These are phyloP conservation scores for Ogataea pignaliae DNA, from an alignment of 805 yeast species.

Conservation along the genomic window DNA sequence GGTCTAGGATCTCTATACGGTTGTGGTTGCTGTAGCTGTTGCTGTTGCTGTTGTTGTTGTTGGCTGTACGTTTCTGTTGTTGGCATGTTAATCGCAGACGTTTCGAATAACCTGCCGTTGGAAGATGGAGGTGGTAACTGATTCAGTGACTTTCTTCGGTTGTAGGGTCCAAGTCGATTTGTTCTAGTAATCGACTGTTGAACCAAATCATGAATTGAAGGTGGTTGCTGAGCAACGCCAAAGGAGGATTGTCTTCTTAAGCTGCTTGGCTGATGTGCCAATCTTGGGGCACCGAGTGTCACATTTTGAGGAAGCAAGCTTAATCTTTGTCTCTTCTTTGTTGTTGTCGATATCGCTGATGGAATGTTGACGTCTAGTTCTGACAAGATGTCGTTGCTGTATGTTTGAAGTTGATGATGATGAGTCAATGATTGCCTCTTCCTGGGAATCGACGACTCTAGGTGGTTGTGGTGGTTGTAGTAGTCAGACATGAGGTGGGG, in stretches of 20 bases:
- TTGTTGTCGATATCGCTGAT: neutral
- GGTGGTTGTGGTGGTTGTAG: constrained; percentile 3
- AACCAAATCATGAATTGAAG: constrained; percentile 23
- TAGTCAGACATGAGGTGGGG: constrained; percentile 14
- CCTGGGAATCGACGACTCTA: constrained; percentile 17
- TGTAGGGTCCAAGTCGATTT: constrained; percentile 5
- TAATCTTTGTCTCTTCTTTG: constrained; percentile 23
- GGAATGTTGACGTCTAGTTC: constrained; percentile 15
- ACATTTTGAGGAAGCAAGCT: constrained; percentile 27
- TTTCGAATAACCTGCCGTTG: constrained; percentile 16
- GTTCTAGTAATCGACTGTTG: constrained; percentile 26
- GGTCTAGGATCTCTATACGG: constrained; percentile 63
- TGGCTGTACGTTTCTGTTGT: constrained; percentile 1
- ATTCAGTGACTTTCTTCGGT: constrained; percentile 13
- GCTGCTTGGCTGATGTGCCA: constrained; percentile 20
- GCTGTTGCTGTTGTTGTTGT: neutral
- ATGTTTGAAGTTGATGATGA: constrained; percentile 12
- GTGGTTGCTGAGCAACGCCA: constrained; percentile 13
- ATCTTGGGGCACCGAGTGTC: constrained; percentile 28
- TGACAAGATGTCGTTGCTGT: constrained; percentile 15
- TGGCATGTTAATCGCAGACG: constrained; percentile 16
- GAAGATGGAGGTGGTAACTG: constrained; percentile 19
- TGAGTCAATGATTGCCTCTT: constrained; percentile 18
- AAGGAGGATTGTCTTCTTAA: constrained; percentile 23
- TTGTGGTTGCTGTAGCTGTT: neutral